Base-by-base conservation (phyloP, 2,329 filamentous ascomycete genomes). In the Alternaria sp. region DNA sequence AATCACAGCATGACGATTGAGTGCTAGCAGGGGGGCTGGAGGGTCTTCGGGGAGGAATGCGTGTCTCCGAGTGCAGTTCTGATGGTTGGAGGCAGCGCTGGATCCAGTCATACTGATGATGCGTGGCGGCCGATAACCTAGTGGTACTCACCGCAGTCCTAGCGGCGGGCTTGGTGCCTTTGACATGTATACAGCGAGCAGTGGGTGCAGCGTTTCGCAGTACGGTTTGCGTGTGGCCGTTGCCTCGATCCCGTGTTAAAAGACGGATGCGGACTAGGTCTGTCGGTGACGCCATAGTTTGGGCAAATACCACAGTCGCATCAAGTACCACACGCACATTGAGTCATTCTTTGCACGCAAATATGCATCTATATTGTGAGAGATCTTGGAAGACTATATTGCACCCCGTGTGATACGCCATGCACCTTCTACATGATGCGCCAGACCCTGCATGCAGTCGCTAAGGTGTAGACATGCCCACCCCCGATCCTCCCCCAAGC, bases 381-480 rank as follows among this genome's bases (percentile, higher is more conserved):
- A 59, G 52, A 59, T 61, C 57, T 62, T 41, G 18, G 28, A 52
- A 47, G 22, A 51, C 51, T 43, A 52, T 41, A 57, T 48, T 38
- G 30, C 26, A 39, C 24, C 66, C 68, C 68, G 52, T 67, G 71
- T 62, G 63, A 65, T 61, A 73, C 70, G 70, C 74, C 73, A 57
- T 68, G 67, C 69, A 72, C 64, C 68, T 43, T 44, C 47, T 69
- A 54, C 47, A 60, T 48, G 32, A 32, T 47, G 71, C 72, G 67
- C 70, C 74, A 54, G 57, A 53, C 51, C 34, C 49, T 38, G 39
- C 55, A 67, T 61, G 75, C 75, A 70, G 70, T 66, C 69, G 62
- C 65, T 71, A 54, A 57, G 52, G 52, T 59, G 32, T 47, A 43
- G 44, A 59, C 43, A 49, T 44, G 34, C 41, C 14, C 36, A 28